phyloP scores from a whole-genome alignment of 2,329 filamentous ascomycete species.

The Exophiala calicioides region DNA sequence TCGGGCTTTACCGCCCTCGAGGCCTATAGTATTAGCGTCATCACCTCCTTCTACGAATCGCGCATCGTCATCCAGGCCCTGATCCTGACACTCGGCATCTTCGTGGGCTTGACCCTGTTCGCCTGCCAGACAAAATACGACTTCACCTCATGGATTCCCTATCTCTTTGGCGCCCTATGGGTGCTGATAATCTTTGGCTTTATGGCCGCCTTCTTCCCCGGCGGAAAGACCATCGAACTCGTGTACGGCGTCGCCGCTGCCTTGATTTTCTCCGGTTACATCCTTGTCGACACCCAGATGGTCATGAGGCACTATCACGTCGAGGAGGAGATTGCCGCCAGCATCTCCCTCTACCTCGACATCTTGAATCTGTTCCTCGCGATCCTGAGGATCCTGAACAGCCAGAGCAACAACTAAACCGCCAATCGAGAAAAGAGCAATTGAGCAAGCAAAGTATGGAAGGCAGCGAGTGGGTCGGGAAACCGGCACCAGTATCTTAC shows the following conservation, averaged over 20 bases:
- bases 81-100: slow-evolving; percentile 73
- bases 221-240: slow-evolving; percentile 78
- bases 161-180: slow-evolving; percentile 89
- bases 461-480: too few species aligned
- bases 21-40: slow-evolving; percentile 88
- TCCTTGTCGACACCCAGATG: slow-evolving; percentile 93
- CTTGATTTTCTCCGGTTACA: slow-evolving; percentile 90
- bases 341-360: slow-evolving; percentile 92
- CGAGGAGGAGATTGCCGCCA: slow-evolving; percentile 94
- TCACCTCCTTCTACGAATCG: slow-evolving; percentile 86
- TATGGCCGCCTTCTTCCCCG: slow-evolving; percentile 85
- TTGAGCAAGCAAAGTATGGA: too few species aligned
- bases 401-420: slow-evolving; percentile 82
- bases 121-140: slow-evolving; percentile 98
- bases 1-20: slow-evolving; percentile 86
- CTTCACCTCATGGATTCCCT: slow-evolving; percentile 96
- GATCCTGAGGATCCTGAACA: slow-evolving; percentile 94
- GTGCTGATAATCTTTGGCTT: slow-evolving; percentile 88
- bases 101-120: slow-evolving; percentile 69
- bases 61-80: slow-evolving; percentile 86
- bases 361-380: slow-evolving; percentile 96
- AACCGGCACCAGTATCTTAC: too few species aligned
- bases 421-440: too few species aligned
- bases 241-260: slow-evolving; percentile 79
- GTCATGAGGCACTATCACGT: slow-evolving; percentile 95